These are phyloP conservation scores for Bidens hawaiensis DNA, from an alignment of 140 eudicot species.

Conservation along the genomic window DNA sequence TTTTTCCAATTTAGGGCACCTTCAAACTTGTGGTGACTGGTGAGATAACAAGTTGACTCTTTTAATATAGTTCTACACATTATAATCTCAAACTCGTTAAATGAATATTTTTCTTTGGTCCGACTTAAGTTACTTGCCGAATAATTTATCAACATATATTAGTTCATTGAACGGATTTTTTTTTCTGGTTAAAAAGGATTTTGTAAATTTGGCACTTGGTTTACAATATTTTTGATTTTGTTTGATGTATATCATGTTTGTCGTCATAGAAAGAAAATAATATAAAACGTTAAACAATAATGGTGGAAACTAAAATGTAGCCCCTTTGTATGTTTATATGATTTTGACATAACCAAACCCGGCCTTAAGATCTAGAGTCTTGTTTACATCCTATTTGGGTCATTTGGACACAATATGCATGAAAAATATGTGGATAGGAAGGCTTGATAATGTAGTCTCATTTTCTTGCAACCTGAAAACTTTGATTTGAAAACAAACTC, in stretches of 20 bases:
- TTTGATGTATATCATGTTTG: neutral
- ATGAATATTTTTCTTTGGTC: neutral
- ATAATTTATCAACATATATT: neutral
- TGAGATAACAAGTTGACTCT: no score
- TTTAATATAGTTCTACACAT: no score
- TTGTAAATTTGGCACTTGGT: neutral
- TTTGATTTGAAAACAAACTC: neutral
- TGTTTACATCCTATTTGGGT: slow-evolving; percentile 23
- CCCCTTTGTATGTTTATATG: slow-evolving; percentile 36
- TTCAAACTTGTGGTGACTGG: no score
- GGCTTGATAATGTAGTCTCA: neutral
- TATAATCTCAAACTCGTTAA: neutral
- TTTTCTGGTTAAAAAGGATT: neutral
- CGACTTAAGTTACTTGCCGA: neutral
- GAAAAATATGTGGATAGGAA: slow-evolving; percentile 28
- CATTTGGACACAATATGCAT: slow-evolving; percentile 22
- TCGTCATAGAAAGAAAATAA: neutral
- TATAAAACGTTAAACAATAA: slow-evolving; percentile 13
- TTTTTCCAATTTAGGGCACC: no score
- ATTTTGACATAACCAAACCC: slow-evolving; percentile 38
- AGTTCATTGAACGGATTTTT: no score
- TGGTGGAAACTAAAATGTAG: slow-evolving; percentile 23
- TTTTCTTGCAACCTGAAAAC: neutral
- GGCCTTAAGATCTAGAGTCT: slow-evolving; percentile 9
- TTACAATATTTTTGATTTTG: neutral